Conservation (phyloP, 495 filamentous ascomycete species). For the Lepidopterella palustris region DNA sequence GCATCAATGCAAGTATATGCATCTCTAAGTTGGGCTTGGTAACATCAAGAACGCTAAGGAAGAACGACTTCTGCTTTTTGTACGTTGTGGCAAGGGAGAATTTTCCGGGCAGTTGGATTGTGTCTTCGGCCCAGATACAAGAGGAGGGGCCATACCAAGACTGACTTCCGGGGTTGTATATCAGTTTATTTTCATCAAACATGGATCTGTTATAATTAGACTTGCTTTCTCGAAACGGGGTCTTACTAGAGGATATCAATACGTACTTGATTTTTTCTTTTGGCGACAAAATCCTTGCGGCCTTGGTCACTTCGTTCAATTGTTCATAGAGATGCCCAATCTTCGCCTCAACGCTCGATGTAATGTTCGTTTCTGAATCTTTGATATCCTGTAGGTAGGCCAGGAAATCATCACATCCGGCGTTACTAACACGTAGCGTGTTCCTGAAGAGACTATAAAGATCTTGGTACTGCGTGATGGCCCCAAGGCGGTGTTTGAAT, state of each 20-base stretch:
- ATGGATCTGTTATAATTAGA: background rate
- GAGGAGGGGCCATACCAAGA: constrained; percentile 4
- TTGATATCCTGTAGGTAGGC: background rate
- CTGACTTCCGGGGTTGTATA: background rate
- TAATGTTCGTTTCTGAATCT: background rate
- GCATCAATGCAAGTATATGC: background rate
- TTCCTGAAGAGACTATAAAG: background rate
- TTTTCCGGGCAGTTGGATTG: constrained; percentile 5
- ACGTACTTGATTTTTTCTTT: background rate
- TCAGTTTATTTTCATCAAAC: background rate
- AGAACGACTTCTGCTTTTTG: background rate
- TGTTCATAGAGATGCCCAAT: background rate
- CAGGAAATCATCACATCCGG: background rate
- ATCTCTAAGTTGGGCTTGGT: background rate
- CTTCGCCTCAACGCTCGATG: background rate
- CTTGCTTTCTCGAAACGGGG: background rate
- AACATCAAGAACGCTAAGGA: background rate
- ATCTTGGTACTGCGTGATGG: background rate
- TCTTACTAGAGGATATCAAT: background rate
- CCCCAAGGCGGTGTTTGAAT: background rate
- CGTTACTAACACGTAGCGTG: background rate
- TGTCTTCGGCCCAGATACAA: constrained; percentile 4
- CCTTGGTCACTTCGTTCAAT: background rate
- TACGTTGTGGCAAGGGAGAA: constrained; percentile 6
- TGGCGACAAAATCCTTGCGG: background rate